Percentiles rank a stretch among this genome's conserved stretches.
phyloP scores from a whole-genome alignment of 176 grass and related monocot species.

The Cymbopogon citratus region DNA sequence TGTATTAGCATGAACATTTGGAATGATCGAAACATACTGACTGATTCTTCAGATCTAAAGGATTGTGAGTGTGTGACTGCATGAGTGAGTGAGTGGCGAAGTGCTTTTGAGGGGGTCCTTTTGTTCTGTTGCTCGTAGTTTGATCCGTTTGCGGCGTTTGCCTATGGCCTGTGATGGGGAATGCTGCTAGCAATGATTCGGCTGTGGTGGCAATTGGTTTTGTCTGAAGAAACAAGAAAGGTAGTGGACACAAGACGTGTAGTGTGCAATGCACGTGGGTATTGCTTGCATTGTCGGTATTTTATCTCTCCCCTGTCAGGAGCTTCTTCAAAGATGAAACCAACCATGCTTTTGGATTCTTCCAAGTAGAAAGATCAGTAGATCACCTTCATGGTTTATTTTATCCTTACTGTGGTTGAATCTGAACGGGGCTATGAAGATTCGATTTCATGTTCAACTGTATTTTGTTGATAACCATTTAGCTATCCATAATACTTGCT shows the following conservation, averaged over 20 bases:
- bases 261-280: slow-evolving; percentile 32
- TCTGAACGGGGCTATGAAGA: neutral
- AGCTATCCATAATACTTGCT: neutral
- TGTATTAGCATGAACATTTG: neutral
- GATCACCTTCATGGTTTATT: neutral
- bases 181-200: slow-evolving; percentile 37
- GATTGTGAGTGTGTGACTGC: neutral
- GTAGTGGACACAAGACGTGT: slow-evolving; percentile 31
- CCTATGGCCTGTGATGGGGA: neutral
- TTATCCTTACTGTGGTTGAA: neutral
- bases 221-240: slow-evolving; percentile 32
- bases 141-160: slow-evolving; percentile 29
- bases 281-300: slow-evolving; percentile 27
- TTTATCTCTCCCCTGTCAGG: slow-evolving; percentile 16
- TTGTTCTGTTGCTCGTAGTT: slow-evolving; percentile 29
- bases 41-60: slow-evolving; percentile 41
- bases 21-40: slow-evolving; percentile 26
- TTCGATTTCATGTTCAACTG: neutral
- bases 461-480: neutral
- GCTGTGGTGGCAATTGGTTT: slow-evolving; percentile 21
- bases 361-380: slow-evolving; percentile 18
- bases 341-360: slow-evolving; percentile 18
- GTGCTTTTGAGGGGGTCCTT: slow-evolving; percentile 43
- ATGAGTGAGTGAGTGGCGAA: slow-evolving; percentile 13
- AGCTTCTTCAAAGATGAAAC: slow-evolving; percentile 25